phyloP scores from a whole-genome alignment of 192 early-diverging fungal genomes.

The Mortierella claussenii region DNA sequence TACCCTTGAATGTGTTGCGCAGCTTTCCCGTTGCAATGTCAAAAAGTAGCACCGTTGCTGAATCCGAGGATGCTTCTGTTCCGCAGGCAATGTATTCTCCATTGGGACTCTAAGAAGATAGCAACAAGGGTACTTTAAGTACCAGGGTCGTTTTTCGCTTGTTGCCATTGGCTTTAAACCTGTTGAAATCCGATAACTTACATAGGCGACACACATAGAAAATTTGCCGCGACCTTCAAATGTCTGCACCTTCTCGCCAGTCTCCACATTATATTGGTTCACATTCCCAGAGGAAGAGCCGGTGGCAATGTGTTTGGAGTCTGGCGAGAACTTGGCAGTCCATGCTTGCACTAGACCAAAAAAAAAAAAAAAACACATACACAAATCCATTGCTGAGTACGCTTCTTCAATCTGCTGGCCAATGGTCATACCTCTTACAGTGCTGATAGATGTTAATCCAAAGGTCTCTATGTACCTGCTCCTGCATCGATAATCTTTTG shows the following conservation, averaged over 20 bases:
- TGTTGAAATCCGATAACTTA: too few relatives aligned
- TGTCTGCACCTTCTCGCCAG: constrained; percentile 69
- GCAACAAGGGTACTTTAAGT: too few relatives aligned
- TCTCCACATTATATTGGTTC: constrained; percentile 76
- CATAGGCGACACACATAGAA: constrained; percentile 82
- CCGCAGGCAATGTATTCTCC: constrained; percentile 80
- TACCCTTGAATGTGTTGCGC: constrained; percentile 65
- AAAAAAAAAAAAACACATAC: background rate
- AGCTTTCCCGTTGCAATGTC: constrained; percentile 77
- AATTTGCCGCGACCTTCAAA: constrained; percentile 81
- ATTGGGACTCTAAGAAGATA: constrained; percentile 83
- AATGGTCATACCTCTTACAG: too few relatives aligned
- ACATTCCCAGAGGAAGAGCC: constrained; percentile 80
- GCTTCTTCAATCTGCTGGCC: too few relatives aligned
- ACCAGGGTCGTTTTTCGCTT: too few relatives aligned
- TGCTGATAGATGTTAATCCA: too few relatives aligned
- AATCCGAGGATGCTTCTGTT: constrained; percentile 66
- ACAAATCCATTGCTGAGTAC: background rate
- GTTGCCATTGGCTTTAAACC: too few relatives aligned
- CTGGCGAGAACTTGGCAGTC: constrained; percentile 78
- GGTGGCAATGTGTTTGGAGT: constrained; percentile 75
- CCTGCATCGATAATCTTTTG: constrained; percentile 72
- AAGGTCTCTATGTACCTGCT: constrained; percentile 57
- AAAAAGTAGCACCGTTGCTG: constrained; percentile 74
- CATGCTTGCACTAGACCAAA: constrained; percentile 73